A percentile compares a stretch with the other conserved stretches of the same genome.
Evolutionary conservation across 2,329 filamentous ascomycete genomes (phyloP).

Genomic region (Niveomyces coronatus): DNA sequence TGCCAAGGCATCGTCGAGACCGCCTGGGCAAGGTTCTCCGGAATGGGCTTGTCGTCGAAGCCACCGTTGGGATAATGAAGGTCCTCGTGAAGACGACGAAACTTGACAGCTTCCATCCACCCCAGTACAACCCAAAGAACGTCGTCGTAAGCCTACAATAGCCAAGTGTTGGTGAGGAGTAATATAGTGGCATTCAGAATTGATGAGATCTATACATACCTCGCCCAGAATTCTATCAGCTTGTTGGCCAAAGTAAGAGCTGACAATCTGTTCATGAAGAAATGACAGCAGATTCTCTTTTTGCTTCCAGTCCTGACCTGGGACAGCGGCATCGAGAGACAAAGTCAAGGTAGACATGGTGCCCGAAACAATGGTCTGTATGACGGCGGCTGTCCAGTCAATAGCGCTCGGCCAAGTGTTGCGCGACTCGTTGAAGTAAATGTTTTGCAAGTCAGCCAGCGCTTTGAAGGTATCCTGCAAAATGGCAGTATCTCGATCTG

Average conservation of each 20-base stretch:
- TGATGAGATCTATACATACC: slow-evolving; percentile 19
- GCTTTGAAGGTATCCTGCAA: slow-evolving; percentile 49
- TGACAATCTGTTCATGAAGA: slow-evolving; percentile 67
- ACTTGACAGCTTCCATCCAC: slow-evolving; percentile 76
- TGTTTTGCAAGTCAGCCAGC: slow-evolving; percentile 63
- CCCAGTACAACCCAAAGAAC: slow-evolving; percentile 92
- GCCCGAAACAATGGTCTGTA: slow-evolving; percentile 68
- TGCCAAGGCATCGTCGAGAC: slow-evolving; percentile 52
- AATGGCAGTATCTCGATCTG: slow-evolving; percentile 12
- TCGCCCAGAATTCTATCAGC: slow-evolving; percentile 59
- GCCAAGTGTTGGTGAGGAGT: slow-evolving; percentile 4
- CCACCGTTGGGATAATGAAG: slow-evolving; percentile 41
- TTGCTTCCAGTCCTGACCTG: slow-evolving; percentile 32
- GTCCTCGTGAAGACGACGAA: slow-evolving; percentile 58
- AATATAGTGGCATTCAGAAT: neutral
- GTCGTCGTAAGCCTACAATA: slow-evolving; percentile 72
- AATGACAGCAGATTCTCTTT: slow-evolving; percentile 72
- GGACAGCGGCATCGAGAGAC: slow-evolving; percentile 33
- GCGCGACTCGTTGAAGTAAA: slow-evolving; percentile 66
- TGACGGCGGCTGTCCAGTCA: slow-evolving; percentile 87
- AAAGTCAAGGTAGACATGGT: slow-evolving; percentile 61
- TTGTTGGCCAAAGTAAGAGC: slow-evolving; percentile 83
- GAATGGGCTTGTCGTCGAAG: slow-evolving; percentile 14
- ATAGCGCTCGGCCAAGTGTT: slow-evolving; percentile 80
- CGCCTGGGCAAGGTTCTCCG: slow-evolving; percentile 19